These are phyloP conservation scores for Schizophyllum commune DNA, from an alignment of 1,284 basidiomycete genomes.

Conservation along the genomic window DNA sequence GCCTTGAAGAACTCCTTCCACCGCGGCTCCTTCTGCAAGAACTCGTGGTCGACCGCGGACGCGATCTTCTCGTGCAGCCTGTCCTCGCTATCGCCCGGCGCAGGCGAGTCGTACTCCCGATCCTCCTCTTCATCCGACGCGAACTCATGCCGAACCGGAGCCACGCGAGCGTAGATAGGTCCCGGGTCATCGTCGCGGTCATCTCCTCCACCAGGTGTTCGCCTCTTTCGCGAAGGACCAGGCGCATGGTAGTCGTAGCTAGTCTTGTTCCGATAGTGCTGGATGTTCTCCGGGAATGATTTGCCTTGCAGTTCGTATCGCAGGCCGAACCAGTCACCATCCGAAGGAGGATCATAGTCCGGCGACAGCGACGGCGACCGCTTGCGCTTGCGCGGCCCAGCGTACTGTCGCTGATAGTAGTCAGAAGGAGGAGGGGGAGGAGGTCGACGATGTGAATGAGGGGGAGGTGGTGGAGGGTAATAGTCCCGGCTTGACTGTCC, in stretches of 20 bases:
- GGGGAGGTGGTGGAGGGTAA: constrained; percentile 10
- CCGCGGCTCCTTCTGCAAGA: constrained; percentile 29
- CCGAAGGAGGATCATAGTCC: background rate
- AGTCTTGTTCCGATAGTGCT: background rate
- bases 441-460: constrained; percentile 6
- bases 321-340: constrained; percentile 4
- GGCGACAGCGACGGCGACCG: background rate
- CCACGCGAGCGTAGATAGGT: background rate
- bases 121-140: background rate
- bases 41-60: constrained; percentile 26
- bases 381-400: background rate
- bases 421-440: background rate
- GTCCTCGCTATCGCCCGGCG: constrained; percentile 25
- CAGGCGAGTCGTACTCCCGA: constrained; percentile 19
- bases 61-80: constrained; percentile 28
- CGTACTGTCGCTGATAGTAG: background rate
- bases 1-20: constrained; percentile 35
- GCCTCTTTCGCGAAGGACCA: background rate
- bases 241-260: background rate
- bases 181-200: background rate
- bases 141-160: background rate
- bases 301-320: constrained; percentile 2
- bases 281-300: background rate
- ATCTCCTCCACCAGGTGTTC: too few relatives aligned
- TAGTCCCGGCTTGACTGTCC: constrained; percentile 19